These are phyloP conservation scores for Penicilliopsis zonata DNA, from an alignment of 495 filamentous ascomycete species.

Conservation along the genomic window DNA sequence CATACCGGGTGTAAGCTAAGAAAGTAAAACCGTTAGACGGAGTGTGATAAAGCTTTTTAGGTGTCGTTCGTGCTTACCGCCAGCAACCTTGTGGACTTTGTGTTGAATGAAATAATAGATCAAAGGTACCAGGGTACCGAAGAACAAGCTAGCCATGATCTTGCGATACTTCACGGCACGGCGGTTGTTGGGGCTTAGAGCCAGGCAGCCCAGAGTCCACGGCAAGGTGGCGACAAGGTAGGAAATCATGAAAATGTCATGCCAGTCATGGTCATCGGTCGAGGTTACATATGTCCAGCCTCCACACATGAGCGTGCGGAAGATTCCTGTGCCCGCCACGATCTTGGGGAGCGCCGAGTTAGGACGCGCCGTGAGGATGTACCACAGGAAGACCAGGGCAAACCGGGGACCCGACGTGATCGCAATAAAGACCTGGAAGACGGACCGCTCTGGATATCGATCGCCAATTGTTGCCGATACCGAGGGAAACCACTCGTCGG, in stretches of 20 bases:
- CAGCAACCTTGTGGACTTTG: slow-evolving; percentile 88
- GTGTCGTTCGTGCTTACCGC: slow-evolving; percentile 56
- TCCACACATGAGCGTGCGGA: slow-evolving; percentile 87
- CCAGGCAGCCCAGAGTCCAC: slow-evolving; percentile 88
- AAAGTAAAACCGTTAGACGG: slow-evolving; percentile 4
- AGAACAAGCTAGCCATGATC: slow-evolving; percentile 72
- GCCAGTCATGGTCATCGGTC: slow-evolving; percentile 96
- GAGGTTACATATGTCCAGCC: slow-evolving; percentile 99
- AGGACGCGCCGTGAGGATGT: slow-evolving; percentile 69
- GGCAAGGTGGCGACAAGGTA: slow-evolving; percentile 91
- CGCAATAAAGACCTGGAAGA: slow-evolving; percentile 95
- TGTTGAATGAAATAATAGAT: slow-evolving; percentile 98
- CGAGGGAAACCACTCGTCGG: slow-evolving; percentile 97
- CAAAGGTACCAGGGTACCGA: slow-evolving; percentile 79
- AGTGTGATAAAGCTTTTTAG: slow-evolving; percentile 2
- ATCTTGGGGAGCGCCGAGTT: slow-evolving; percentile 69
- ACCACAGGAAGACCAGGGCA: slow-evolving; percentile 84
- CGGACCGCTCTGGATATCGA: slow-evolving; percentile 89
- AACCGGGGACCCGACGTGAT: slow-evolving; percentile 93
- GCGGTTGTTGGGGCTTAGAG: slow-evolving; percentile 76
- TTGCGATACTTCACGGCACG: slow-evolving; percentile 82
- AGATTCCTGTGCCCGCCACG: slow-evolving; percentile 66
- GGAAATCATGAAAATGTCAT: slow-evolving; percentile 99
- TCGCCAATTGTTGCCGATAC: slow-evolving; percentile 99
- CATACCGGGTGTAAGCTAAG: slow-evolving; percentile 92